phyloP scores from a whole-genome alignment of 2,329 filamentous ascomycete species.

The Fusarium acutatum region DNA sequence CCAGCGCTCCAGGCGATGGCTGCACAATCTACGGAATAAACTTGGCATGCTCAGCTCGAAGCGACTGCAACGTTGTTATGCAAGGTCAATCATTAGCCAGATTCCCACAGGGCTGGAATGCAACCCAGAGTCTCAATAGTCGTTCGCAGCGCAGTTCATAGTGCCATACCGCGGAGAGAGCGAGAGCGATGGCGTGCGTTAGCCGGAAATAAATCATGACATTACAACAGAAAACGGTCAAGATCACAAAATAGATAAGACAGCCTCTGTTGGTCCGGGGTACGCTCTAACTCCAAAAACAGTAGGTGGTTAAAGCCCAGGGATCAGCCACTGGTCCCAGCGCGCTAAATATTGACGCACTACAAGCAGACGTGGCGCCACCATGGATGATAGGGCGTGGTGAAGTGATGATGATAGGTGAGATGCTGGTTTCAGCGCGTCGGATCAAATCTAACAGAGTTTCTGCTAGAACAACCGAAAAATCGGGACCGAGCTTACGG shows the following conservation, averaged over 20 bases:
- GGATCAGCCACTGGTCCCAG: constrained; percentile 4
- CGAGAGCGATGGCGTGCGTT: neutral
- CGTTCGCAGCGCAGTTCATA: neutral
- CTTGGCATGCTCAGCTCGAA: neutral
- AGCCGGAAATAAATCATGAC: neutral
- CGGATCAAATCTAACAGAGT: neutral
- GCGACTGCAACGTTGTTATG: neutral
- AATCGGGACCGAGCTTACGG: neutral
- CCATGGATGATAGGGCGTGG: neutral
- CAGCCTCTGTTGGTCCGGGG: neutral
- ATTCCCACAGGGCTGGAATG: neutral
- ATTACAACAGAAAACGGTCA: neutral
- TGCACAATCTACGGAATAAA: neutral
- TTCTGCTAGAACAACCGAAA: neutral
- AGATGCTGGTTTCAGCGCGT: neutral
- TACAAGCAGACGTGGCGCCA: constrained; percentile 1
- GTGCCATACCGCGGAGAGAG: neutral
- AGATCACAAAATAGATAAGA: neutral
- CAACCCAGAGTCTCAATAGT: neutral
- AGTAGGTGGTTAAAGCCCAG: constrained; percentile 5
- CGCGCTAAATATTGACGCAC: neutral
- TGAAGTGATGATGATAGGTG: neutral
- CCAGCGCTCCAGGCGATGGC: neutral
- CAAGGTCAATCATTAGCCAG: neutral
- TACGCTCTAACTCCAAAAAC: neutral